These are phyloP conservation scores for Xylariaceae sp. DNA, from an alignment of 2,329 filamentous ascomycete species.

Conservation along the genomic window DNA sequence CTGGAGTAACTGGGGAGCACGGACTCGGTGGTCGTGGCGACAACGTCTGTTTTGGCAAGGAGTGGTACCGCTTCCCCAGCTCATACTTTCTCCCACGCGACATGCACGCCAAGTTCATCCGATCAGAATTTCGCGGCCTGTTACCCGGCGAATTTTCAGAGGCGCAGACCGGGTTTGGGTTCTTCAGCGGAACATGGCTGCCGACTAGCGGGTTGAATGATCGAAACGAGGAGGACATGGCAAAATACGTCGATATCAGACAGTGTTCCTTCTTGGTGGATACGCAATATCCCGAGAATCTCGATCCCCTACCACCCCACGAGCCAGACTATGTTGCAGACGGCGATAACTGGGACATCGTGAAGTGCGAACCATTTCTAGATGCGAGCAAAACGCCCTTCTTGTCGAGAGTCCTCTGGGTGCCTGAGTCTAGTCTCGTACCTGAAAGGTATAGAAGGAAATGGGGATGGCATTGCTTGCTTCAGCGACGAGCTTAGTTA, in stretches of 20 bases:
- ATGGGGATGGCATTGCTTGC: slow-evolving; percentile 85
- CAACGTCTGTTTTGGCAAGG: slow-evolving; percentile 83
- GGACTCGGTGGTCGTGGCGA: slow-evolving; percentile 56
- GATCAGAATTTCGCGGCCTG: slow-evolving; percentile 82
- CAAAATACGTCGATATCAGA: slow-evolving; percentile 76
- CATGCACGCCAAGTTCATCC: slow-evolving; percentile 82
- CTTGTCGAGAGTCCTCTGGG: slow-evolving; percentile 72
- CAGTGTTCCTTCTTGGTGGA: slow-evolving; percentile 83
- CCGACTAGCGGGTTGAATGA: slow-evolving; percentile 85
- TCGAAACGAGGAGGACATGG: slow-evolving; percentile 75
- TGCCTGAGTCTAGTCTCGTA: slow-evolving; percentile 65
- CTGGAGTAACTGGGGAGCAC: slow-evolving; percentile 40
- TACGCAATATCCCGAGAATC: slow-evolving; percentile 64
- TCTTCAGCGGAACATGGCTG: slow-evolving; percentile 79
- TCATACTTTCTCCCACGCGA: slow-evolving; percentile 84
- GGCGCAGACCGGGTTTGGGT: slow-evolving; percentile 60
- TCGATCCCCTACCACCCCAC: slow-evolving; percentile 49
- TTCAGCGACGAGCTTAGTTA: slow-evolving; percentile 49
- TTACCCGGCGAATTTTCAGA: slow-evolving; percentile 87
- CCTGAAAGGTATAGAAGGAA: slow-evolving; percentile 64
- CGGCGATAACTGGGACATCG: slow-evolving; percentile 65
- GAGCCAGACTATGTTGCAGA: slow-evolving; percentile 81
- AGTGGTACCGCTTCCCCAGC: slow-evolving; percentile 96
- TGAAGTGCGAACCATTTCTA: slow-evolving; percentile 73
- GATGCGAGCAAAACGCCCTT: slow-evolving; percentile 70